Evolutionary conservation across 2,329 filamentous ascomycete genomes (phyloP), one percentile per base, ranked within the genome.

Genomic region (Ilyonectria robusta): DNA sequence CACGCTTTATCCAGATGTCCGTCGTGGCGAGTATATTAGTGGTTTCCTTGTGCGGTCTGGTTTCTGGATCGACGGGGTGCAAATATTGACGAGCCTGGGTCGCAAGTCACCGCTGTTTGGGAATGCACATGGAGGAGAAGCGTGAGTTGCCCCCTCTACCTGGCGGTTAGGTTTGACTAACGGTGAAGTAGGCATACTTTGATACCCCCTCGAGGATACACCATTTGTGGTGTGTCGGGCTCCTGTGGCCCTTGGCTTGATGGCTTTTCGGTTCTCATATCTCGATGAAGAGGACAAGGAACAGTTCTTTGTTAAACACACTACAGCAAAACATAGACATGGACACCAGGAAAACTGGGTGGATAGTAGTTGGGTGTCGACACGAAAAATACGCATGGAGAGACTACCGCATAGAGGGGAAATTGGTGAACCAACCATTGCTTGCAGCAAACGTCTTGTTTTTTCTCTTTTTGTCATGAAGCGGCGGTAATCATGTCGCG

Each of bases 41-140:
- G 96, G 96, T 9, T 98, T 99, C 79, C 88, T 92, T 73, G 84
- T 98, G 58, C 87, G 94, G 71, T 91, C 92, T 56, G 94, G 94
- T 23, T 84, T 89, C 66, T 96, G 93, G 90, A 92, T 98, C 71
- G 94, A 98, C 78, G 95, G 91, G 13, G 87, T 98, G 59, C 94
- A 97, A 78, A 91, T 98, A 70, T 83, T 98, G 80, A 98, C 96
- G 1, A 98, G 91, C 75, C 83, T 94, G 67, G 95, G 95, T n/a
- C 89, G 95, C 74, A 93, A 92, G 79, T 98, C 95, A 37, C 89
- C 91, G 61, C 83, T 97, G 67, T 98, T 91, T 84, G 96, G 96
- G 66, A 96, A 97, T 74, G 81, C 91, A 11, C 85, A 86, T 71
- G 94, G 94, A 62, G 95, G 95, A 70, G 92, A 92, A 77, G 90